Conservation (phyloP, 2,329 filamentous ascomycete species). For the Ascomycota sp. region DNA sequence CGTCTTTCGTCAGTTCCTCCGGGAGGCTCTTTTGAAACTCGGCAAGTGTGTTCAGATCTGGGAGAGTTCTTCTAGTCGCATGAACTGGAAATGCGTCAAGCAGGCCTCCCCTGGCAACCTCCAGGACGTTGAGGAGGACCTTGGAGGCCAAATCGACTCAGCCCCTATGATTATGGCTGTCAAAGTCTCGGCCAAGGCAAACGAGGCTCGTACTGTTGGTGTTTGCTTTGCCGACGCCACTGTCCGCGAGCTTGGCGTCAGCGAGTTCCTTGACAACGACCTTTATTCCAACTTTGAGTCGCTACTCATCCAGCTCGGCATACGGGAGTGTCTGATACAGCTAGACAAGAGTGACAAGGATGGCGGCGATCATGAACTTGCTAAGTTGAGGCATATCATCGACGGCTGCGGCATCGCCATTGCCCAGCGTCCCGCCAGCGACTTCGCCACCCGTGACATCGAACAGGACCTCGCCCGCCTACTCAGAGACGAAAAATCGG, state of each 20-base stretch:
- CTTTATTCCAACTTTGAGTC: conserved; percentile 96
- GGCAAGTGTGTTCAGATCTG: conserved; percentile 87
- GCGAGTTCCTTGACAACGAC: conserved; percentile 97
- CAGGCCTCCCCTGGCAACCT: conserved; percentile 90
- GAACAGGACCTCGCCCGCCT: conserved; percentile 83
- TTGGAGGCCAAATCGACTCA: conserved; percentile 68
- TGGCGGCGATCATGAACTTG: conserved; percentile 74
- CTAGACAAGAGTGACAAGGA: conserved; percentile 59
- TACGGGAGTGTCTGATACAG: conserved; percentile 83
- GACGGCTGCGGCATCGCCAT: conserved; percentile 84
- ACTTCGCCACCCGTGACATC: conserved; percentile 81
- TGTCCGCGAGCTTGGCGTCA: conserved; percentile 84
- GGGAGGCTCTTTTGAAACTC: conserved; percentile 80
- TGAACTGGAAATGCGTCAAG: conserved; percentile 83
- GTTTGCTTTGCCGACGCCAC: conserved; percentile 97
- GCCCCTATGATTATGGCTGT: conserved; percentile 91
- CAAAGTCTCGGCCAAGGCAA: conserved; percentile 75
- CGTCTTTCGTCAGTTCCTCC: conserved; percentile 85
- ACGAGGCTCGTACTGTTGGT: conserved; percentile 68
- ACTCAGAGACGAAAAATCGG: conserved; percentile 66
- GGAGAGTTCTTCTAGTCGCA: conserved; percentile 52
- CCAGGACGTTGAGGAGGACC: conserved; percentile 89
- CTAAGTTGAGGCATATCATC: conserved; percentile 73
- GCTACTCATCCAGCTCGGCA: conserved; percentile 83
- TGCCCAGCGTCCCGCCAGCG: conserved; percentile 52